These are phyloP conservation scores for Gigaspora rosea DNA, from an alignment of 192 early-diverging fungal genomes.

Conservation along the genomic window DNA sequence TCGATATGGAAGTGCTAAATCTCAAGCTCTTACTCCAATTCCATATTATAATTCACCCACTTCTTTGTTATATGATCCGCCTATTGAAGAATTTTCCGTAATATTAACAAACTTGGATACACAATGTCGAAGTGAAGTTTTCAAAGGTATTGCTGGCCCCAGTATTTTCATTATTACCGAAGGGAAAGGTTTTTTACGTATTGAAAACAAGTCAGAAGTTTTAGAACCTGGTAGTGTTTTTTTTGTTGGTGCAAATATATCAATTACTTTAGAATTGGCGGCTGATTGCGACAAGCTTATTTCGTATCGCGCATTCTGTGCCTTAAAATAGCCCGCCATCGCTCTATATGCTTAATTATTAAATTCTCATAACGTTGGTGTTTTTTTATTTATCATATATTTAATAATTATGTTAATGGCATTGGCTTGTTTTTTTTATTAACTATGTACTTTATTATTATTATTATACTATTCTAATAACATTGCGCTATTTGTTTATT, in stretches of 20 bases:
- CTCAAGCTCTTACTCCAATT: slow-evolving; percentile 75
- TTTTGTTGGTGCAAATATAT: slow-evolving; percentile 11
- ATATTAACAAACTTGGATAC: slow-evolving; percentile 58
- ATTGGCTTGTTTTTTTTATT: no score
- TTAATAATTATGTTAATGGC: no score
- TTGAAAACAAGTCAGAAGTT: not conserved
- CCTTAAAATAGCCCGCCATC: not conserved
- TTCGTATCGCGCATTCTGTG: slow-evolving; percentile 26
- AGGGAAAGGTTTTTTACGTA: slow-evolving; percentile 61
- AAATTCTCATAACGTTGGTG: no score
- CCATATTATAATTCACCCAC: slow-evolving; percentile 43
- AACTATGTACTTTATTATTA: no score
- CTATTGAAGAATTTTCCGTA: slow-evolving; percentile 93
- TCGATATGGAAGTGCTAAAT: slow-evolving; percentile 69
- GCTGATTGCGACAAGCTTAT: not conserved
- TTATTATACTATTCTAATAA: no score
- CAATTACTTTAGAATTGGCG: not conserved
- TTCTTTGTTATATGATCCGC: slow-evolving; percentile 88
- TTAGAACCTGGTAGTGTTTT: slow-evolving; percentile 25
- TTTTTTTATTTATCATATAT: no score
- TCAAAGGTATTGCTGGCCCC: slow-evolving; percentile 73
- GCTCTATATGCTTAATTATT: no score
- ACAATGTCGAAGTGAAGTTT: slow-evolving; percentile 48
- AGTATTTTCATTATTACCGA: slow-evolving; percentile 83
- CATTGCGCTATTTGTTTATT: no score